These are phyloP conservation scores for Tuber magnatum DNA, from an alignment of 495 filamentous ascomycete species.

Conservation along the genomic window DNA sequence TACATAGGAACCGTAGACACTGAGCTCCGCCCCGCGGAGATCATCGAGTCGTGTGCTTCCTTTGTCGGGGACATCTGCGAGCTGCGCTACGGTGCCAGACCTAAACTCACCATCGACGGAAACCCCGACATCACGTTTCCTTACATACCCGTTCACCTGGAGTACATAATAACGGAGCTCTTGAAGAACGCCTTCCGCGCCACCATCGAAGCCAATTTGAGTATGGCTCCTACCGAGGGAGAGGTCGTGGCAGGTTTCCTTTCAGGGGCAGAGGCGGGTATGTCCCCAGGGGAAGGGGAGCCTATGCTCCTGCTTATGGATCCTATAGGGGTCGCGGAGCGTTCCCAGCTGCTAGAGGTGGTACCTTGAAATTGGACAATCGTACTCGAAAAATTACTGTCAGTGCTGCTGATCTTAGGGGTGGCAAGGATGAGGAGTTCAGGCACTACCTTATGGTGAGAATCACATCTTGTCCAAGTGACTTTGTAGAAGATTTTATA, in stretches of 20 bases:
- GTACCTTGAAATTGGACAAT: conserved; percentile 77
- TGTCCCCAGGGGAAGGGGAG: conserved; percentile 53
- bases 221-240: conserved; percentile 32
- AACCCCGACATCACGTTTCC: conserved; percentile 75
- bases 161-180: conserved; percentile 94
- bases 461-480: conserved; percentile 21
- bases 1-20: conserved; percentile 99
- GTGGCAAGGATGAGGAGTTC: conserved; percentile 71
- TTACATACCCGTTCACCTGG: conserved; percentile 87
- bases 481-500: background rate
- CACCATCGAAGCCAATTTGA: conserved; percentile 66
- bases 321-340: conserved; percentile 46
- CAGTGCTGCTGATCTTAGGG: conserved; percentile 59
- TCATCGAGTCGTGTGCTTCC: conserved; percentile 71
- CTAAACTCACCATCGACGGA: conserved; percentile 71
- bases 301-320: conserved; percentile 32
- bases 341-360: conserved; percentile 48
- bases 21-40: conserved; percentile 68
- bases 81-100: conserved; percentile 85
- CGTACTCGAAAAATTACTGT: conserved; percentile 71
- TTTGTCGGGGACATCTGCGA: conserved; percentile 96
- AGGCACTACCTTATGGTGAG: conserved; percentile 80
- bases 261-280: conserved; percentile 50
- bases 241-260: conserved; percentile 46
- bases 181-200: conserved; percentile 95